Evolutionary conservation across 352 stramenopile species (phyloP).

Genomic region (Blastocystis sp.): DNA sequence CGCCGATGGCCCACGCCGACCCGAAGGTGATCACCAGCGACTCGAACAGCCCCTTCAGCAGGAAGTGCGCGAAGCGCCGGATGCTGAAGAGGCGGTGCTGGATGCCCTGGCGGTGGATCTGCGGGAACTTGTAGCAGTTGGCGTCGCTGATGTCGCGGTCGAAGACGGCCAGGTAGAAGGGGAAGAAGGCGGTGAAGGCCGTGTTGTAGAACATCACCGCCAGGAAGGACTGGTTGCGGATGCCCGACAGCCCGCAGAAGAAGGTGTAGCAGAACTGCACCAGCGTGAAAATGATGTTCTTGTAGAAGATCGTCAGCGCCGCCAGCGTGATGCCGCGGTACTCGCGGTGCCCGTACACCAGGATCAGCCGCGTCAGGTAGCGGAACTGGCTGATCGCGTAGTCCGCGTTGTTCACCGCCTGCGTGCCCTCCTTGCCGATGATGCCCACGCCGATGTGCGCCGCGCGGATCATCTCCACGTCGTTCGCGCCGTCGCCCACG

Average conservation of each 20-base stretch:
- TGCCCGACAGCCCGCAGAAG: constrained; percentile 86
- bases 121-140: constrained; percentile 14
- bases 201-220: constrained; percentile 38
- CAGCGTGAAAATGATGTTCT: constrained; percentile 91
- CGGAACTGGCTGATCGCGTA: constrained; percentile 97
- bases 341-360: constrained; percentile 96
- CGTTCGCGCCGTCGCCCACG: constrained; percentile 96
- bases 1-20: not conserved
- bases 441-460: constrained; percentile 96
- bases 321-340: constrained; percentile 91
- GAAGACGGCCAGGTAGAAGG: constrained; percentile 28
- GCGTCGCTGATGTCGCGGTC: constrained; percentile 11
- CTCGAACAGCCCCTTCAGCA: constrained; percentile 18
- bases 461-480: constrained; percentile 98
- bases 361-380: constrained; percentile 88
- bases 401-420: constrained; percentile 93
- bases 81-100: constrained; percentile 13
- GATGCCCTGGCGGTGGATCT: constrained; percentile 29
- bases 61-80: not conserved
- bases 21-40: constrained; percentile 24
- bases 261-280: constrained; percentile 87
- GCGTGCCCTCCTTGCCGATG: constrained; percentile 93
- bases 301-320: constrained; percentile 96
- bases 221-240: constrained; percentile 4
- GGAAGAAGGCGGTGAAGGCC: constrained; percentile 1